These are phyloP conservation scores for Solanum gandarillasii DNA, from an alignment of 257 asterid genomes.

Conservation along the genomic window DNA sequence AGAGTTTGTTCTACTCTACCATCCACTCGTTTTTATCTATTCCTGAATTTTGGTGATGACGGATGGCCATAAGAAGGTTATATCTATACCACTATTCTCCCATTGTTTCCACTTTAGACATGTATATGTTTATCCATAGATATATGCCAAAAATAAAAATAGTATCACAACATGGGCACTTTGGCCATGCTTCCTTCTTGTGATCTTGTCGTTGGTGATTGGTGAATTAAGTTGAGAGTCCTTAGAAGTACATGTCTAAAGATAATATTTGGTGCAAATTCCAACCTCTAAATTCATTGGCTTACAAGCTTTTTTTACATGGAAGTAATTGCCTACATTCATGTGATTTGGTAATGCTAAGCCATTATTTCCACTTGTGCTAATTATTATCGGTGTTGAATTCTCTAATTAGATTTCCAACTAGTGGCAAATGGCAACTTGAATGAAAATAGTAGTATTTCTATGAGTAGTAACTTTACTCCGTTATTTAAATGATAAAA, in stretches of 20 bases:
- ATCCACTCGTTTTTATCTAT: not conserved
- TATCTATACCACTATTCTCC: not conserved
- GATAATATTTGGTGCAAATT: not conserved
- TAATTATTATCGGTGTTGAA: not conserved
- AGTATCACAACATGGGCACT: not conserved
- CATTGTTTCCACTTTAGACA: not conserved
- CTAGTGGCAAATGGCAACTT: not conserved
- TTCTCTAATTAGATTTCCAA: not conserved
- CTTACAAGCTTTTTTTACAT: not conserved
- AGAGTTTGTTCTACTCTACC: not conserved
- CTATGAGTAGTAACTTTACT: not conserved
- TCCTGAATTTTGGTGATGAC: not conserved
- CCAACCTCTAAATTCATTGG: not conserved
- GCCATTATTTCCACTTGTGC: not conserved
- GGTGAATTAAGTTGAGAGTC: not conserved
- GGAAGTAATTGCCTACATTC: not conserved
- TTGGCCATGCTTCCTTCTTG: not conserved
- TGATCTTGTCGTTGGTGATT: not conserved
- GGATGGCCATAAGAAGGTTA: not conserved
- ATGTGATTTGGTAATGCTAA: not conserved
- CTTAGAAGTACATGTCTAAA: not conserved
- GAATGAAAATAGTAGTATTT: not conserved
- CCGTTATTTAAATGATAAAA: not conserved
- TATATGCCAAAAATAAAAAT: not conserved
- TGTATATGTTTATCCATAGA: not conserved